phyloP scores from a whole-genome alignment of 345 rosid genomes.

The Rhodomyrtus tomentosa region DNA sequence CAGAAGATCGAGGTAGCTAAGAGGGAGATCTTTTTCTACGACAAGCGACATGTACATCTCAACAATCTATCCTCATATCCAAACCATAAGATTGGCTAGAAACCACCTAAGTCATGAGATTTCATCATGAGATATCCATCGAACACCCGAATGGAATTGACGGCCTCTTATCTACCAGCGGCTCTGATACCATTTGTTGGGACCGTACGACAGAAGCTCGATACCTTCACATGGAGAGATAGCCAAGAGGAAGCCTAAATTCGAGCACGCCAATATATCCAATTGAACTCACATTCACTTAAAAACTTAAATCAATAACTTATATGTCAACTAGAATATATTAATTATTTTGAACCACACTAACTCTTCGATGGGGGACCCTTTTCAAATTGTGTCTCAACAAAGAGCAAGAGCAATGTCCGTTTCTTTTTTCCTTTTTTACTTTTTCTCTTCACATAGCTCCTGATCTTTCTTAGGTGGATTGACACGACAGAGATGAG shows the following conservation, averaged over 20 bases:
- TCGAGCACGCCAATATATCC: too few relatives aligned
- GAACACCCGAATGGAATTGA: rapidly evolving
- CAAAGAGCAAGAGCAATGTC: background rate
- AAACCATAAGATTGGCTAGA: rapidly evolving
- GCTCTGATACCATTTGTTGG: background rate
- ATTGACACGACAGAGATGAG: background rate
- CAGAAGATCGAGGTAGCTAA: background rate
- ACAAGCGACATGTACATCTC: background rate
- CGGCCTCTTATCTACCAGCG: background rate
- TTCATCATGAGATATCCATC: background rate
- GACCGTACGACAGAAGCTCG: rapidly evolving
- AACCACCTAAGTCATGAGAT: background rate
- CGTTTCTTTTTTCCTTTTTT: background rate
- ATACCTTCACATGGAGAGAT: background rate
- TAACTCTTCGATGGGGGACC: background rate
- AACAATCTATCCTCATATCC: too few relatives aligned
- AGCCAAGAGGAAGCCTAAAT: rapidly evolving
- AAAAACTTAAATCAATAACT: background rate
- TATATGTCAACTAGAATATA: background rate
- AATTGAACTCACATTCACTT: too few relatives aligned
- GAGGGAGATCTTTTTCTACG: background rate
- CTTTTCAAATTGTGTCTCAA: background rate
- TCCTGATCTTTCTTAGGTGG: background rate
- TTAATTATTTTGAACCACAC: background rate
- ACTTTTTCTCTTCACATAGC: background rate